Conservation (phyloP, 331 rosid species). For the Cydonia oblonga region DNA sequence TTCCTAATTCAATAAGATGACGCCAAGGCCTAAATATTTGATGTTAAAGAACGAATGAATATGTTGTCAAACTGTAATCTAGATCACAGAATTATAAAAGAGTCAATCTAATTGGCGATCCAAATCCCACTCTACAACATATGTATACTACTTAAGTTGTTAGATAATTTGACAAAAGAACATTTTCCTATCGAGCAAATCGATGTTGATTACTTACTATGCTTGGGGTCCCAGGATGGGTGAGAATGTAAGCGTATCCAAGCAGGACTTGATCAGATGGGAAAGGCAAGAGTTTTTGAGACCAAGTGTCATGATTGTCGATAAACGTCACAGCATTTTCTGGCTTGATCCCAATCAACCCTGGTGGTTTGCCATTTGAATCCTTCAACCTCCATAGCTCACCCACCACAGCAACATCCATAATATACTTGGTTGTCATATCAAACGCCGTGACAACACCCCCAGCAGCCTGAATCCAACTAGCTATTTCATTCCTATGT, state of each 20-base stretch:
- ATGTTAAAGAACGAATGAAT: no score
- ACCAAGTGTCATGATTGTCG: slow-evolving; percentile 78
- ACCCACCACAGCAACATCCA: slow-evolving; percentile 56
- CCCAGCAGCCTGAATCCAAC: slow-evolving; percentile 43
- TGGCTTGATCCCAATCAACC: slow-evolving; percentile 64
- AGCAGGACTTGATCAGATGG: slow-evolving; percentile 62
- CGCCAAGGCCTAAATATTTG: no score
- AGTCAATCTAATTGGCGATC: neutral
- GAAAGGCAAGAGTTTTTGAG: slow-evolving; percentile 63
- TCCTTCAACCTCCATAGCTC: slow-evolving; percentile 68
- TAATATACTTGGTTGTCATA: slow-evolving; percentile 64
- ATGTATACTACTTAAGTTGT: neutral
- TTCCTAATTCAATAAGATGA: neutral
- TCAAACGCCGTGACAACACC: slow-evolving; percentile 56
- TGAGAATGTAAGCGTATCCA: slow-evolving; percentile 71
- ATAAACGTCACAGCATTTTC: slow-evolving; percentile 62
- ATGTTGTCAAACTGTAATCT: neutral
- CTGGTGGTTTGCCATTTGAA: slow-evolving; percentile 54
- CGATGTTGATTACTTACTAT: slow-evolving; percentile 25
- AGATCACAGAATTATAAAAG: neutral
- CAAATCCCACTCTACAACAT: neutral
- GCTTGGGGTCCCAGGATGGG: slow-evolving; percentile 71
- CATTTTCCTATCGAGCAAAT: neutral
- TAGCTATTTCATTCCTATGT: slow-evolving; percentile 32
- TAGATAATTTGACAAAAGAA: neutral